Evolutionary conservation across 2,329 filamentous ascomycete species (phyloP).

Genomic region (Eutypa lata): DNA sequence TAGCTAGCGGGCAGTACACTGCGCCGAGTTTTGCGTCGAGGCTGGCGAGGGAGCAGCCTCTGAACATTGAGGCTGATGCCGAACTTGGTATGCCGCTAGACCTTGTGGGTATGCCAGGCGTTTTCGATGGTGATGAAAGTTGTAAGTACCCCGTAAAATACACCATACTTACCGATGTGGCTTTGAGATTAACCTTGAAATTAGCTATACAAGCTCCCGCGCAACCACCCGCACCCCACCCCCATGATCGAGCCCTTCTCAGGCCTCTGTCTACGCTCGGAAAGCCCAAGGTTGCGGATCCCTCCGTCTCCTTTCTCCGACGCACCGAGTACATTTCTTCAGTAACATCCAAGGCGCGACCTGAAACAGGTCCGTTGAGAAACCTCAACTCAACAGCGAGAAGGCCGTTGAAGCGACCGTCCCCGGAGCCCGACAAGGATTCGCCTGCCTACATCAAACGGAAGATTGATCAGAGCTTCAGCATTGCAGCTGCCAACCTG

Average conservation of each 20-base stretch:
- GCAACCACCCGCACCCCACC: constrained; percentile 68
- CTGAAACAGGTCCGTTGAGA: constrained; percentile 52
- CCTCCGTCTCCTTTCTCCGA: constrained; percentile 87
- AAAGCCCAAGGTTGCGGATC: constrained; percentile 73
- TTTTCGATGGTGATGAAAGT: constrained; percentile 93
- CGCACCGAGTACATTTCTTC: constrained; percentile 92
- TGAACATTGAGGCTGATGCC: constrained; percentile 96
- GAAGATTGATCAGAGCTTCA: constrained; percentile 64
- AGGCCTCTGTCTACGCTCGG: constrained; percentile 80
- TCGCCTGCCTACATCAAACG: constrained; percentile 64
- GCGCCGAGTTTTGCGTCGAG: constrained; percentile 86
- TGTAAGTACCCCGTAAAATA: constrained; percentile 54
- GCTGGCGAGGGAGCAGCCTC: constrained; percentile 83
- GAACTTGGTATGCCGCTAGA: constrained; percentile 98
- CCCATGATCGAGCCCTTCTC: constrained; percentile 80
- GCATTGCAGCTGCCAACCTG: constrained; percentile 49
- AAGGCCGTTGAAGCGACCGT: constrained; percentile 44
- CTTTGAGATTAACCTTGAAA: constrained; percentile 16
- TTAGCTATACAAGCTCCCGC: constrained; percentile 79
- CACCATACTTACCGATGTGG: neutral
- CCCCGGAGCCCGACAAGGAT: constrained; percentile 58
- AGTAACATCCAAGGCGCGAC: constrained; percentile 44
- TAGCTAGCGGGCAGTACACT: constrained; percentile 84
- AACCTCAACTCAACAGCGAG: constrained; percentile 42
- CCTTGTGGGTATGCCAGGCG: constrained; percentile 87